Evolutionary conservation across 495 filamentous ascomycete genomes (phyloP).

Genomic region (Penicillium bialowiezense): DNA sequence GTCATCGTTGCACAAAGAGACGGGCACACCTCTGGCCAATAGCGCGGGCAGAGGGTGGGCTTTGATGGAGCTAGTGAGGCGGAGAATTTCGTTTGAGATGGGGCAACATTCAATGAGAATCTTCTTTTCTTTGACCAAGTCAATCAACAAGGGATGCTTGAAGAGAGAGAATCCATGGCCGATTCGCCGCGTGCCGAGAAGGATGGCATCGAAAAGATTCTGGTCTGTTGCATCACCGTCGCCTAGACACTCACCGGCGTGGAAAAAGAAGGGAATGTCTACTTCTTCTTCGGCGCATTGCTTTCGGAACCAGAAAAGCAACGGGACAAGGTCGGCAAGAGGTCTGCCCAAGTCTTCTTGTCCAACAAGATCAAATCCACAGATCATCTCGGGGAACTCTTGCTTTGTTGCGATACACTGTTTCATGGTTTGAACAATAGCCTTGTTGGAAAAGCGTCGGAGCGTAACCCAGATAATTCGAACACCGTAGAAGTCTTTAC

Average conservation of each 20-base stretch:
- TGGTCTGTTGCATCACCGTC: slow-evolving; percentile 73
- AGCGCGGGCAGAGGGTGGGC: slow-evolving; percentile 80
- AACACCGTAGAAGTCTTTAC: slow-evolving; percentile 76
- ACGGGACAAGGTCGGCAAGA: slow-evolving; percentile 71
- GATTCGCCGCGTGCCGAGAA: slow-evolving; percentile 84
- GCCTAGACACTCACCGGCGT: slow-evolving; percentile 82
- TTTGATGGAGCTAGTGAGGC: slow-evolving; percentile 72
- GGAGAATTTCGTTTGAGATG: slow-evolving; percentile 78
- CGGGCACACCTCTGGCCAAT: slow-evolving; percentile 69
- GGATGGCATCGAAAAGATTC: slow-evolving; percentile 86
- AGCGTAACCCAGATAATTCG: slow-evolving; percentile 85
- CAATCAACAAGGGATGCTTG: slow-evolving; percentile 86
- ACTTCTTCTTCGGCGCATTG: slow-evolving; percentile 73
- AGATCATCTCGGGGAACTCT: slow-evolving; percentile 73
- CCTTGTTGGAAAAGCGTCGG: slow-evolving; percentile 57
- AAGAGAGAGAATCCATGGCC: slow-evolving; percentile 85
- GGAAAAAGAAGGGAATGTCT: slow-evolving; percentile 94
- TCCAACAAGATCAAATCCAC: slow-evolving; percentile 85
- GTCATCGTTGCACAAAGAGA: slow-evolving; percentile 79
- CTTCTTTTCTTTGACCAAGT: slow-evolving; percentile 81
- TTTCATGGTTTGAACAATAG: slow-evolving; percentile 76
- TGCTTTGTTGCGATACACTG: slow-evolving; percentile 78
- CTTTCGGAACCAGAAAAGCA: slow-evolving; percentile 91
- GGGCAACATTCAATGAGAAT: slow-evolving; percentile 88
- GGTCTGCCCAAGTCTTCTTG: slow-evolving; percentile 78